Conservation (phyloP, 345 rosid species). For the Rhodamnia argentea region DNA sequence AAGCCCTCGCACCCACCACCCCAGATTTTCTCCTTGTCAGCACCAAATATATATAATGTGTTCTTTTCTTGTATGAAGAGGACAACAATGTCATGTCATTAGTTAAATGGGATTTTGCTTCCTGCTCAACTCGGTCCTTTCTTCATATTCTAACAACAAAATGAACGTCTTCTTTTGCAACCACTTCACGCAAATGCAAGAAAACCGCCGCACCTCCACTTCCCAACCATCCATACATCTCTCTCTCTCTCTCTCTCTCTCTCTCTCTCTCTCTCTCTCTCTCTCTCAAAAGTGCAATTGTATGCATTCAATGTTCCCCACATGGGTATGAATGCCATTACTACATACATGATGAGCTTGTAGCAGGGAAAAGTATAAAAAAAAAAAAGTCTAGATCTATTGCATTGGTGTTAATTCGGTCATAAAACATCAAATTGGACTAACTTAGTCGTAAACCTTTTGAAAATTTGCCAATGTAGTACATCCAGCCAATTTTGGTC, state of each 20-base stretch:
- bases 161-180: background rate
- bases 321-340: background rate
- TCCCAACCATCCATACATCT: background rate
- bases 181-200: constrained; percentile 10
- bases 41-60: background rate
- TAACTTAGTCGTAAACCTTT: no score
- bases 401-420: no score
- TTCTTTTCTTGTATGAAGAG: background rate
- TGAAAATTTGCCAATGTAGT: no score
- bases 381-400: no score
- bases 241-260: background rate
- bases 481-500: no score
- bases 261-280: background rate
- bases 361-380: no score
- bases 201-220: background rate
- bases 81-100: background rate
- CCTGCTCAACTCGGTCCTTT: constrained; percentile 6
- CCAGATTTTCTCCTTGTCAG: background rate
- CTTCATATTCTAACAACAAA: background rate
- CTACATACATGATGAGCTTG: background rate
- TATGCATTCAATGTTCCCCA: background rate
- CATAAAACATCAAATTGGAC: no score
- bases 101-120: background rate
- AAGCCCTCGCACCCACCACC: background rate
- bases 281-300: background rate